These are phyloP conservation scores for Geranium rotundifolium DNA, from an alignment of 345 rosid genomes.

Conservation along the genomic window DNA sequence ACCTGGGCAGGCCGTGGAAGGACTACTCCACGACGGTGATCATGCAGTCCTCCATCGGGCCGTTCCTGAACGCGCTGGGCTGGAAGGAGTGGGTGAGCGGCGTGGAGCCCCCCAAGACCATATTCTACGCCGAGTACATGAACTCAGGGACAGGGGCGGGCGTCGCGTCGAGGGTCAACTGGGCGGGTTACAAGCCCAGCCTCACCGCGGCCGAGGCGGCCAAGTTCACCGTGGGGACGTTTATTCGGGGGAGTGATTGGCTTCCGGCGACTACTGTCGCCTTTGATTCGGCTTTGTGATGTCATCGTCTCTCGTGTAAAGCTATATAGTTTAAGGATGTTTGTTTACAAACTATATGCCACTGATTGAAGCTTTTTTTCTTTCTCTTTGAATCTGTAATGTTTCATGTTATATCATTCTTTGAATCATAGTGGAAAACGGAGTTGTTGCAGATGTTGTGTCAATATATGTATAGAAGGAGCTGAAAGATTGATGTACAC, in stretches of 20 bases:
- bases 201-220: constrained; percentile 30
- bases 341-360: no score
- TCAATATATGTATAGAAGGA: no score
- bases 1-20: constrained; percentile 39
- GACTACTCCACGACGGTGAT: constrained; percentile 32
- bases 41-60: constrained; percentile 30
- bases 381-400: no score
- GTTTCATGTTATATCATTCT: no score
- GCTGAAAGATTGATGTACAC: no score
- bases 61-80: constrained; percentile 33
- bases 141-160: constrained; percentile 37
- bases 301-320: no score
- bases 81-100: constrained; percentile 45
- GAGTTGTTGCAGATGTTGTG: no score
- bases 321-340: no score
- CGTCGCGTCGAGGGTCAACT: constrained; percentile 27
- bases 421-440: no score
- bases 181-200: constrained; percentile 28
- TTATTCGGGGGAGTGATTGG: constrained; percentile 38
- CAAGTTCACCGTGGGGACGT: constrained; percentile 28
- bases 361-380: no score
- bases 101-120: constrained; percentile 28
- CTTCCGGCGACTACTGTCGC: constrained; percentile 33
- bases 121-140: constrained; percentile 41
- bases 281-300: constrained; percentile 6